Base-by-base conservation (phyloP, 2,329 filamentous ascomycete species). In the Penicillium sp. region DNA sequence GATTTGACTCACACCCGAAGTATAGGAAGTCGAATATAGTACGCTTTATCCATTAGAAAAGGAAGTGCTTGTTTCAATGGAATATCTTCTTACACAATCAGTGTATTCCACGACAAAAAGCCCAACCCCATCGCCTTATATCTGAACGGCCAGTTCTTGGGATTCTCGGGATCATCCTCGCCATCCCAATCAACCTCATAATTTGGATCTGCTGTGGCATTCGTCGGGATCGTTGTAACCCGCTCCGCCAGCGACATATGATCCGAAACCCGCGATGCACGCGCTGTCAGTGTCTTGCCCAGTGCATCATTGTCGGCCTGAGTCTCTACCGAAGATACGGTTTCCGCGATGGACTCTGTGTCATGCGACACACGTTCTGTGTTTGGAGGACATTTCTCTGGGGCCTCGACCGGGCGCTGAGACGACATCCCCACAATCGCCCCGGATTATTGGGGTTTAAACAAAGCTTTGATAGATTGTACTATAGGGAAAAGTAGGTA, bases 11-110 rank as follows among this genome's bases (percentile, higher is more conserved):
- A 86, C 80, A 2, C 82, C 84, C 0, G 83, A 80, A 0, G 87
- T 89, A 63, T 93, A 94, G 42, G 80, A 84, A 0, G 88, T 93
- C 38, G 84, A 88, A 62, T 89, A 88, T 37, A 89, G 63, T 13
- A 89, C 83, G 60, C 74, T 68, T 44, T 24, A 13, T n/a, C 43
- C 41, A 44, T 20, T 3, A 16, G 29, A 20, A 14, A 39, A 23
- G 11, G n/a, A n/a, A 8, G 11, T 20, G 18, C 18, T 29, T n/a
- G 28, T 35, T 3, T 18, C 27, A 5, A n/a, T 29, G 27, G 13
- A 11, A 11, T 28, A 28, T n/a, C 8, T 29, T 7, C 70, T 62
- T 56, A 77, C 75, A 79, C 74, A 22, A 75, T 60, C 51, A 79
- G 71, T 0, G 80, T 82, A 34, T 77, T 77, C 58, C 77, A 81